phyloP scores from a whole-genome alignment of 2,329 filamentous ascomycete genomes.

The Colletotrichum viniferum region DNA sequence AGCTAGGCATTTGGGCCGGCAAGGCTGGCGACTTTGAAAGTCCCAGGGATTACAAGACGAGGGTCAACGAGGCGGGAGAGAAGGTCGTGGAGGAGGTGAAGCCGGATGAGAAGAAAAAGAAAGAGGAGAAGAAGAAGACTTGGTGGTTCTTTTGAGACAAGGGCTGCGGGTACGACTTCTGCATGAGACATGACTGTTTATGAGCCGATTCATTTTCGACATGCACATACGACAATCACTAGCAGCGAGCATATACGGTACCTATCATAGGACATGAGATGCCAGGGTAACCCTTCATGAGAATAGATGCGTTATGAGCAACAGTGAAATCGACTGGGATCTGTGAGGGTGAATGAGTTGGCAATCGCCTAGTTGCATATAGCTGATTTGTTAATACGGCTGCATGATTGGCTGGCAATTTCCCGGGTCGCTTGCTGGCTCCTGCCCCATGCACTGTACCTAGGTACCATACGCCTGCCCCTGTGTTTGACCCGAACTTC shows the following conservation, averaged over 20 bases:
- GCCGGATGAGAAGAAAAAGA: background rate
- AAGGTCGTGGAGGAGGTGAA: background rate
- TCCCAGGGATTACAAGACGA: slow-evolving; percentile 84
- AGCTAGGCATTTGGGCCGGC: slow-evolving; percentile 77
- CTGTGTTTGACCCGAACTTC: slow-evolving; percentile 22
- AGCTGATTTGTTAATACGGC: background rate
- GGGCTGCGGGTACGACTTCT: background rate
- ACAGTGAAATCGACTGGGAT: background rate
- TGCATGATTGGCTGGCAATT: background rate
- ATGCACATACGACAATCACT: background rate
- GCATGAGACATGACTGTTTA: background rate
- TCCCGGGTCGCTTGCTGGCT: background rate
- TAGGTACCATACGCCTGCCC: background rate
- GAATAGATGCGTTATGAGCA: background rate
- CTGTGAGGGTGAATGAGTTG: background rate
- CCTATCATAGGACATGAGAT: background rate
- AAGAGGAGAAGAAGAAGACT: background rate
- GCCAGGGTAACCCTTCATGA: background rate
- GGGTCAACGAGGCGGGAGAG: slow-evolving; percentile 36
- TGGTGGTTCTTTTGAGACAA: slow-evolving; percentile 1
- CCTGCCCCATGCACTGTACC: background rate
- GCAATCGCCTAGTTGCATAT: background rate
- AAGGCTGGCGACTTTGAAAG: slow-evolving; percentile 73
- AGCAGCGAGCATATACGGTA: background rate
- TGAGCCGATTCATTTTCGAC: background rate